Evolutionary conservation across 768 basidiomycete genomes (phyloP), one percentile per base, ranked within the genome.

Genomic region (Lanmaoa rubissima): DNA sequence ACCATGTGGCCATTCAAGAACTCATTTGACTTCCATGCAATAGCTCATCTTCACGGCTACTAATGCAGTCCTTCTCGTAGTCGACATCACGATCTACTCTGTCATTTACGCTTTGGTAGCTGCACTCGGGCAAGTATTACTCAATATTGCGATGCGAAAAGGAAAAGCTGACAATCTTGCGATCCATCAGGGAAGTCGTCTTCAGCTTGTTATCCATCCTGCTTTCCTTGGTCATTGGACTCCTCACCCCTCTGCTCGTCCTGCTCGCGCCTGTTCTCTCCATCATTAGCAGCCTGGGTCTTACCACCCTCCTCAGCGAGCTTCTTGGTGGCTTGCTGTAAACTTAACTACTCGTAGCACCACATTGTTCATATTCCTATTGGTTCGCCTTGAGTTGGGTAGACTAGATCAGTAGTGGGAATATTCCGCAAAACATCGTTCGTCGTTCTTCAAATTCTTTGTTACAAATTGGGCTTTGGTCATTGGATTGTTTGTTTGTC

Each of bases 1-100:
- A 16, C 7, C 17, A 10, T n/a, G 21, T 5, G 2, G 36, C 10
- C 16, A 12, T 48, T 45, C 13, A 19, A 14, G 26, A 38, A 13
- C 35, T 61, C n/a, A 54, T 17, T 32, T n/a, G 26, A 49, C 34
- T 11, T 8, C 6, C 31, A 17, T 48, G 8, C 19, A 38, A 48
- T 24, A 62, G 61, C 61, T 63, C 43, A 3, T 63, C 54, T 53
- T 63, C 43, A 14, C 24, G 2, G 49, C 57, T 16, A 0, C 21
- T 2, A 26, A 9, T 7, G 58, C 54, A 11, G 54, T 56, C 26
- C 61, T 63, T 9, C 32, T 26, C 17, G 55, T 63, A 5, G 61
- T 60, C n/a, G 45, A 63, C 28, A 0, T 12, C 6, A 14, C 46
- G 2, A 49, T 63, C 43, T 35, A 38, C 12, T 13, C 45, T 21